Evolutionary conservation across 2,329 filamentous ascomycete genomes (phyloP).

Genomic region (Fusarium sp.): DNA sequence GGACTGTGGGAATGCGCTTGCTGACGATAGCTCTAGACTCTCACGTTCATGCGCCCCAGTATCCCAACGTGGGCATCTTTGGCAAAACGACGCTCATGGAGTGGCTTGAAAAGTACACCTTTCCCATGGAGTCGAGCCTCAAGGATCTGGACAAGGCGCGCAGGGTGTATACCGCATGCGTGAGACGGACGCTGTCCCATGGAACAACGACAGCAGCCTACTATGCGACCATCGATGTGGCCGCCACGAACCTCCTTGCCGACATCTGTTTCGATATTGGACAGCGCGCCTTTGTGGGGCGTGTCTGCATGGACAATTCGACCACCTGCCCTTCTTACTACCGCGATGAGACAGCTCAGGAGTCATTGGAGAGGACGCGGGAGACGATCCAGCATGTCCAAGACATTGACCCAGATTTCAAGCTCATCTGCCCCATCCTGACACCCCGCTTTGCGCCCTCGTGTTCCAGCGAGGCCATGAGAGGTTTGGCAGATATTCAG

Average conservation of each 20-base stretch:
- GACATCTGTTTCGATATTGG: slow-evolving; percentile 83
- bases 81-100: slow-evolving; percentile 92
- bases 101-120: slow-evolving; percentile 96
- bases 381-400: slow-evolving; percentile 74
- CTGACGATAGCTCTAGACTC: slow-evolving; percentile 73
- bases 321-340: slow-evolving; percentile 80
- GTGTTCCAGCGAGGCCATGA: slow-evolving; percentile 71
- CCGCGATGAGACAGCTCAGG: slow-evolving; percentile 74
- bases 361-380: slow-evolving; percentile 67
- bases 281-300: slow-evolving; percentile 90
- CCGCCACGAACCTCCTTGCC: slow-evolving; percentile 90
- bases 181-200: slow-evolving; percentile 84
- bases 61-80: slow-evolving; percentile 93
- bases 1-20: not conserved
- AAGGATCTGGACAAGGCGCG: slow-evolving; percentile 70
- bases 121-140: slow-evolving; percentile 88
- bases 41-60: slow-evolving; percentile 94
- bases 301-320: slow-evolving; percentile 91
- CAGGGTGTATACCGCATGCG: slow-evolving; percentile 80
- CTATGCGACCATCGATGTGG: slow-evolving; percentile 89
- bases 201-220: slow-evolving; percentile 97
- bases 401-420: slow-evolving; percentile 72
- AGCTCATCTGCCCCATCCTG: slow-evolving; percentile 81
- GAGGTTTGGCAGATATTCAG: slow-evolving; percentile 73
- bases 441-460: slow-evolving; percentile 78